These are phyloP conservation scores for Stachybotrys chlorohalonatus DNA, from an alignment of 2,329 filamentous ascomycete genomes.

Conservation along the genomic window DNA sequence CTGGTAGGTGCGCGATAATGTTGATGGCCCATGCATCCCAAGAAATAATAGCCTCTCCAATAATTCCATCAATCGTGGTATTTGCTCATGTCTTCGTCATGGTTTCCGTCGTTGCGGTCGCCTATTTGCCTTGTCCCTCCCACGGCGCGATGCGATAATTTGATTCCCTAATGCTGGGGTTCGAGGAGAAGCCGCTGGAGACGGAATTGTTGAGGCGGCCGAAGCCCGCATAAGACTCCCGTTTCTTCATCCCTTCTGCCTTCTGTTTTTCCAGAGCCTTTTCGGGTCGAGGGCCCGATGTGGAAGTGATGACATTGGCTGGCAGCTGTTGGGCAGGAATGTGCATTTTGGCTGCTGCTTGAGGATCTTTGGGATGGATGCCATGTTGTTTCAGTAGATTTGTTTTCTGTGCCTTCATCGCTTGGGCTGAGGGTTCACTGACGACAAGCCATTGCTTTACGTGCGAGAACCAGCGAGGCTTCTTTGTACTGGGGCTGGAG, in stretches of 20 bases:
- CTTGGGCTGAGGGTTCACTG: constrained; percentile 40
- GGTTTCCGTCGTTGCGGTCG: background rate
- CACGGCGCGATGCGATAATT: constrained; percentile 23
- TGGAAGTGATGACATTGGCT: constrained; percentile 34
- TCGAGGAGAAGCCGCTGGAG: constrained; percentile 25
- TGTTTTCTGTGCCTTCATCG: constrained; percentile 35
- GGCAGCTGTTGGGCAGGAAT: constrained; percentile 36
- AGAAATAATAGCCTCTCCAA: background rate
- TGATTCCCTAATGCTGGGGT: constrained; percentile 16
- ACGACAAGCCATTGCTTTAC: constrained; percentile 39
- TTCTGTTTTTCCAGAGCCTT: constrained; percentile 23
- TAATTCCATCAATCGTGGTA: background rate
- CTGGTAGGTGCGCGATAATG: too few species aligned
- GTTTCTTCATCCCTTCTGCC: constrained; percentile 20
- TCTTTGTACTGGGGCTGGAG: constrained; percentile 16
- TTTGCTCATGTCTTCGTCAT: background rate
- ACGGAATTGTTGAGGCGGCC: constrained; percentile 19
- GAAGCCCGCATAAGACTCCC: constrained; percentile 15
- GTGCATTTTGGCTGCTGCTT: constrained; percentile 35
- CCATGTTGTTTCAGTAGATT: constrained; percentile 33
- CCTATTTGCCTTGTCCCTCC: constrained; percentile 10
- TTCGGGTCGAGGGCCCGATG: constrained; percentile 36
- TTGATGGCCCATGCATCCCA: too few species aligned
- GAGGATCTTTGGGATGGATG: constrained; percentile 31
- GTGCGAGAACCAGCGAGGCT: constrained; percentile 29